A percentile compares a stretch with the other conserved stretches of the same genome.
These are phyloP conservation scores for Pleurotus pulmonarius DNA, from an alignment of 768 basidiomycete genomes.

Conservation along the genomic window DNA sequence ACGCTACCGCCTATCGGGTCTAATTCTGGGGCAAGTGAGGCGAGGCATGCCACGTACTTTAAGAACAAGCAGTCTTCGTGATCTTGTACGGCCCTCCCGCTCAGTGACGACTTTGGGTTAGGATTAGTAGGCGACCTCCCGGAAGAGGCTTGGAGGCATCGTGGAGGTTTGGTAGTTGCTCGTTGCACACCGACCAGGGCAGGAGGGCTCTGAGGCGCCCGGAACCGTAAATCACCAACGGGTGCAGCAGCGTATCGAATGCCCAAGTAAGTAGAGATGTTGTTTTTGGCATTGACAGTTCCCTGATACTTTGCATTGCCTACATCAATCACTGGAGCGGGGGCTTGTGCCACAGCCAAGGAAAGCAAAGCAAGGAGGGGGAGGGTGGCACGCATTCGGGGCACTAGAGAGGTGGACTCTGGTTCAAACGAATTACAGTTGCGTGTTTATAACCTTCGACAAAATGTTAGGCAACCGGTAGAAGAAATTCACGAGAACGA, in stretches of 20 bases:
- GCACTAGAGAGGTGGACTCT: too few relatives aligned
- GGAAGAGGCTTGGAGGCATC: conserved; percentile 5
- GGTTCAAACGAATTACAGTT: too few relatives aligned
- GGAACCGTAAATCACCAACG: conserved; percentile 18
- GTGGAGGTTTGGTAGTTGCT: not conserved
- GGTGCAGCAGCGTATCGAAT: conserved; percentile 36
- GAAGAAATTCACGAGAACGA: too few relatives aligned
- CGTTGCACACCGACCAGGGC: conserved; percentile 3
- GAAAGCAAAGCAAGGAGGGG: too few relatives aligned
- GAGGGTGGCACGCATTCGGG: too few relatives aligned
- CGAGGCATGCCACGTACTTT: conserved; percentile 16
- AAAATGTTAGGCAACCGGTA: too few relatives aligned
- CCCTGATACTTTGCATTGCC: conserved; percentile 27
- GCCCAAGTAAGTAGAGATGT: conserved; percentile 20
- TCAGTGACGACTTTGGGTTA: not conserved
- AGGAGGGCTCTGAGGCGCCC: conserved; percentile 13
- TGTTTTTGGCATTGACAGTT: conserved; percentile 11
- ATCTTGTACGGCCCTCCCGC: not conserved
- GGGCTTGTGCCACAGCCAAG: too few relatives aligned
- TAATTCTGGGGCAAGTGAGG: not conserved
- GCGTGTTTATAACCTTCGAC: too few relatives aligned
- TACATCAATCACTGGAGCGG: conserved; percentile 20
- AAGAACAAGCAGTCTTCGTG: conserved; percentile 30
- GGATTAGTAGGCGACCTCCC: conserved; percentile 8
- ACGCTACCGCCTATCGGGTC: conserved; percentile 17